These are phyloP conservation scores for Croton laevigatus DNA, from an alignment of 441 rosid genomes.

Conservation along the genomic window DNA sequence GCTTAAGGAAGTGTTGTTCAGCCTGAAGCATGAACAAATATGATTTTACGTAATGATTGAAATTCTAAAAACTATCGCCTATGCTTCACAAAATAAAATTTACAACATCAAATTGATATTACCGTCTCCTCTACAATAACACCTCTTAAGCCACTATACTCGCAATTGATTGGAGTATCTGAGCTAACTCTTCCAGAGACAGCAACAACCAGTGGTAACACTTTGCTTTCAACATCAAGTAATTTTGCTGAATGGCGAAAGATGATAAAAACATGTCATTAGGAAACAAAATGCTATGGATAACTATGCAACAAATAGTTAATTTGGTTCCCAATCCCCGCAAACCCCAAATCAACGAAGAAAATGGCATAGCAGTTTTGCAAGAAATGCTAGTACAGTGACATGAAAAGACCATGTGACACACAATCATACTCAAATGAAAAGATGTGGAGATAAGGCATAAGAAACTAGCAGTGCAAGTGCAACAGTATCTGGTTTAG, in stretches of 20 bases:
- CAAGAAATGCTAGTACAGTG: background rate
- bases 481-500: no score
- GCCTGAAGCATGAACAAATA: conserved; percentile 46
- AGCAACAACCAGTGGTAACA: conserved; percentile 73
- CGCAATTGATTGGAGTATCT: conserved; percentile 78
- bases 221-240: conserved; percentile 71
- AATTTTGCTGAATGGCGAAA: conserved; percentile 59
- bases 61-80: background rate
- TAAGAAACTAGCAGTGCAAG: no score
- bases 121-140: conserved; percentile 96
- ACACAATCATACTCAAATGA: background rate
- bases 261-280: conserved; percentile 13
- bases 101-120: conserved; percentile 20
- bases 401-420: background rate
- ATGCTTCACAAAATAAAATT: background rate
- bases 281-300: background rate
- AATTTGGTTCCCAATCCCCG: background rate
- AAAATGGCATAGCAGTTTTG: background rate
- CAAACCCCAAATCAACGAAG: background rate
- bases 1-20: conserved; percentile 87
- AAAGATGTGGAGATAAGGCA: background rate
- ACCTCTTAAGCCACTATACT: conserved; percentile 77
- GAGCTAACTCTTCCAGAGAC: conserved; percentile 90
- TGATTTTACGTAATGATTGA: conserved; percentile 17
- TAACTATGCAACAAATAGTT: background rate